A percentile compares a stretch with the other conserved stretches of the same genome.
Evolutionary conservation across 176 grass and related monocot species (phyloP).

Genomic region (Tillandsia leiboldiana): DNA sequence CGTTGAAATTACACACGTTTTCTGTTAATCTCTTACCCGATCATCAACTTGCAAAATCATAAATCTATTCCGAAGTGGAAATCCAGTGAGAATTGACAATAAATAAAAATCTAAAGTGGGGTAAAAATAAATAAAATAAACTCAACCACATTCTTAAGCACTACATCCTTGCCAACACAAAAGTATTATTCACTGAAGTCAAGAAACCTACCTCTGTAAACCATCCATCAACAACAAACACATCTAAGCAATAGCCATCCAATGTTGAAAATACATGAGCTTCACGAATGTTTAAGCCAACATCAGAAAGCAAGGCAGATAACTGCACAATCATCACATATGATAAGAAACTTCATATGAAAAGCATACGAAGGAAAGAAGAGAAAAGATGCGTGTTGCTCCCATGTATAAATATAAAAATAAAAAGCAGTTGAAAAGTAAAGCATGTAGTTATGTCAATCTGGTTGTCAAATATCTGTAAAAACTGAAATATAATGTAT

Average conservation of each 20-base stretch:
- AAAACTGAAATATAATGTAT: too few species aligned
- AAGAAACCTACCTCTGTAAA: conserved; percentile 45
- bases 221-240: conserved; percentile 98
- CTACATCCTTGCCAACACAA: too few species aligned
- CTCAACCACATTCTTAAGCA: too few species aligned
- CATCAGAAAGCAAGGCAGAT: conserved; percentile 58
- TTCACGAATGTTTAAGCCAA: conserved; percentile 89
- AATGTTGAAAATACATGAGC: conserved; percentile 97
- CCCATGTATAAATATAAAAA: neutral
- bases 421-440: neutral
- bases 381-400: neutral
- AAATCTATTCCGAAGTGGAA: too few species aligned
- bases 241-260: conserved; percentile 89
- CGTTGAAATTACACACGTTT: too few species aligned
- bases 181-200: too few species aligned
- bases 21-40: too few species aligned
- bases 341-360: neutral
- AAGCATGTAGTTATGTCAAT: conserved; percentile 1
- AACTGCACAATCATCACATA: conserved; percentile 37
- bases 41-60: too few species aligned
- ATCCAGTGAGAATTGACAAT: too few species aligned
- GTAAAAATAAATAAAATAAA: too few species aligned
- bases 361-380: conserved; percentile 6
- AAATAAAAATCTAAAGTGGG: too few species aligned
- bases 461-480: neutral